Percentiles rank a stretch among this genome's conserved stretches.
These are phyloP conservation scores for Salinomyces thailandicus DNA, from an alignment of 2,329 filamentous ascomycete genomes.

Conservation along the genomic window DNA sequence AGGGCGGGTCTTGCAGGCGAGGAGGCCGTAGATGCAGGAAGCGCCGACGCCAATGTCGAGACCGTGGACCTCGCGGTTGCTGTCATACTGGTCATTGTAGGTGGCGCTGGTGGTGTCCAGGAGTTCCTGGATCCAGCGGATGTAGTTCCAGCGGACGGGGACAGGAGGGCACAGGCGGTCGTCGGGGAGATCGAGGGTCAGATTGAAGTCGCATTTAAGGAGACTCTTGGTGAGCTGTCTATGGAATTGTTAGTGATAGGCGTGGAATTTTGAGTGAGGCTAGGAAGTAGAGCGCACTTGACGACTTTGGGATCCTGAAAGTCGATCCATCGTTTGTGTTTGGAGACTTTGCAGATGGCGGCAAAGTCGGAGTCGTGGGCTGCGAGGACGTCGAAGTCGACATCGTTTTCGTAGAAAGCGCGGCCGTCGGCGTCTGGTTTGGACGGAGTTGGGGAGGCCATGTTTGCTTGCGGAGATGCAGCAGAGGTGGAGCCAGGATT, in stretches of 20 bases:
- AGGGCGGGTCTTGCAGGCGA: slow-evolving; percentile 59
- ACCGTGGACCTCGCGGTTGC: slow-evolving; percentile 50
- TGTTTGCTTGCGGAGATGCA: slow-evolving; percentile 2
- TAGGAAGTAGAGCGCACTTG: slow-evolving; percentile 47
- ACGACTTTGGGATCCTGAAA: slow-evolving; percentile 70
- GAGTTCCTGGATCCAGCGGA: slow-evolving; percentile 76
- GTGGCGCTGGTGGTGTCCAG: slow-evolving; percentile 57
- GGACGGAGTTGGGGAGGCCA: slow-evolving; percentile 4
- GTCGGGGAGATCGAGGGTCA: slow-evolving; percentile 58
- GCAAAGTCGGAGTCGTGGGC: slow-evolving; percentile 50
- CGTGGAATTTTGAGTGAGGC: slow-evolving; percentile 61
- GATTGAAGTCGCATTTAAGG: slow-evolving; percentile 62
- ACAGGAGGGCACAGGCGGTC: slow-evolving; percentile 83
- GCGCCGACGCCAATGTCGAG: slow-evolving; percentile 64
- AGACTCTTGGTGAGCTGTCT: slow-evolving; percentile 66
- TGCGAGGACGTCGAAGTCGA: slow-evolving; percentile 55
- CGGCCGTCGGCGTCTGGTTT: neutral
- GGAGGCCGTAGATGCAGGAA: slow-evolving; percentile 80
- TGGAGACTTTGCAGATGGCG: slow-evolving; percentile 34
- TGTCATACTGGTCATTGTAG: slow-evolving; percentile 36
- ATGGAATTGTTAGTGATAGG: slow-evolving; percentile 37
- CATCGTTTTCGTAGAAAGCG: slow-evolving; percentile 42
- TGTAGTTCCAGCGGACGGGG: slow-evolving; percentile 62
- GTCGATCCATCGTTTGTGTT: slow-evolving; percentile 47
- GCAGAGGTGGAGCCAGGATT: too few species aligned